These are phyloP conservation scores for Yarrowia sp. DNA, from an alignment of 805 yeast genomes.

Conservation along the genomic window DNA sequence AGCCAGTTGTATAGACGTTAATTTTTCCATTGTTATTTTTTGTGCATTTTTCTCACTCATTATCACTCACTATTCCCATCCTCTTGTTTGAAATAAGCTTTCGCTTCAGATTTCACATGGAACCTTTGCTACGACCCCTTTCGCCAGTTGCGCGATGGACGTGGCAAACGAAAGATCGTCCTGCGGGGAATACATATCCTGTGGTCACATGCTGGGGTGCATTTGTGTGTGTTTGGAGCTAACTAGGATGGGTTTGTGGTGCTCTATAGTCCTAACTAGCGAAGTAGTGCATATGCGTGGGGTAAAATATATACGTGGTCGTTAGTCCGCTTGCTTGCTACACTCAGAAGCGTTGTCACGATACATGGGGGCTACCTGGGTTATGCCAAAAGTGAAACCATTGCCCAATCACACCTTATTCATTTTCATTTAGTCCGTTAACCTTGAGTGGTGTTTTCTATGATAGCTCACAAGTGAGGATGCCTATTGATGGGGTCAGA, in stretches of 20 bases:
- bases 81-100: neutral
- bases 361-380: no score
- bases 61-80: neutral
- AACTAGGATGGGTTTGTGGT: no score
- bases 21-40: neutral
- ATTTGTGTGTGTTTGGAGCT: neutral
- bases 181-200: neutral
- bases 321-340: neutral
- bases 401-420: neutral
- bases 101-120: conserved; percentile 14
- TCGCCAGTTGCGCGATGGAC: neutral
- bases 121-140: neutral
- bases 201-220: neutral
- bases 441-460: no score
- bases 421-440: neutral
- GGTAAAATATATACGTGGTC: neutral
- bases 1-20: neutral
- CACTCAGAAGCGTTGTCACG: neutral
- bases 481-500: no score
- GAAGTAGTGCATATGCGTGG: no score
- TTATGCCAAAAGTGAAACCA: neutral
- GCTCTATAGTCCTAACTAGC: no score
- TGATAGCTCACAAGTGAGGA: no score
- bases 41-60: no score
- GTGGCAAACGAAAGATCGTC: neutral